phyloP scores from a whole-genome alignment of 2,329 filamentous ascomycete species.

The Talaromyces verruculosus region DNA sequence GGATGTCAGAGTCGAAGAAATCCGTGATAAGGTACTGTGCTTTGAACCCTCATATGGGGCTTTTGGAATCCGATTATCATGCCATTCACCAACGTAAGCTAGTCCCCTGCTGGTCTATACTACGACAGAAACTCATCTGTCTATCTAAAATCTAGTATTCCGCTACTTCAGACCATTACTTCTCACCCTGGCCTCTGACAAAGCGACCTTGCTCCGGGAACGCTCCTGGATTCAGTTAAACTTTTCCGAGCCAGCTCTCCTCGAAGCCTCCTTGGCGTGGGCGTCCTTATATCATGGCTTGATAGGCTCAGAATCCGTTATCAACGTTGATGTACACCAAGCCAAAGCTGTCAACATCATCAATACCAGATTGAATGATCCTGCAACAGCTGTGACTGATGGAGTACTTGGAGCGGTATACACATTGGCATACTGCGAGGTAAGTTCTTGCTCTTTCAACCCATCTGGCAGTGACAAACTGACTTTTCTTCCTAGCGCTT shows the following conservation, averaged over 20 bases:
- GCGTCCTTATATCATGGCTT: neutral
- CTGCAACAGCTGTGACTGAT: neutral
- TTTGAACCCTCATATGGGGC: neutral
- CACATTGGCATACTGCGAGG: neutral
- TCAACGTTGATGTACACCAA: neutral
- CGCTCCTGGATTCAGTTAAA: constrained; percentile 7
- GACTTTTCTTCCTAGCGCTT: neutral
- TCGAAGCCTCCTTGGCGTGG: neutral
- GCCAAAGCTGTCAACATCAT: neutral
- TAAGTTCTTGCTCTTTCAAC: neutral
- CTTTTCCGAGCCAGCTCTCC: constrained; percentile 2
- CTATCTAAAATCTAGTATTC: neutral
- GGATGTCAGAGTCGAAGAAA: neutral
- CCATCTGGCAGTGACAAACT: neutral
- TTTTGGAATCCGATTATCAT: neutral
- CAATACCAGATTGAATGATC: neutral
- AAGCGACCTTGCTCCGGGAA: constrained; percentile 9
- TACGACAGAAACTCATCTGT: neutral
- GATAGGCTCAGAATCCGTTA: neutral
- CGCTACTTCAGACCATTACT: neutral
- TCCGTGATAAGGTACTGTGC: neutral
- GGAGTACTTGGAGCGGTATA: neutral
- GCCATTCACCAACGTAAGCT: neutral
- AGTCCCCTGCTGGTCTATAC: neutral
- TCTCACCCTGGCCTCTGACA: neutral